Base-by-base conservation (phyloP, 176 grass and related monocot genomes). In the Pontederia paniculata region DNA sequence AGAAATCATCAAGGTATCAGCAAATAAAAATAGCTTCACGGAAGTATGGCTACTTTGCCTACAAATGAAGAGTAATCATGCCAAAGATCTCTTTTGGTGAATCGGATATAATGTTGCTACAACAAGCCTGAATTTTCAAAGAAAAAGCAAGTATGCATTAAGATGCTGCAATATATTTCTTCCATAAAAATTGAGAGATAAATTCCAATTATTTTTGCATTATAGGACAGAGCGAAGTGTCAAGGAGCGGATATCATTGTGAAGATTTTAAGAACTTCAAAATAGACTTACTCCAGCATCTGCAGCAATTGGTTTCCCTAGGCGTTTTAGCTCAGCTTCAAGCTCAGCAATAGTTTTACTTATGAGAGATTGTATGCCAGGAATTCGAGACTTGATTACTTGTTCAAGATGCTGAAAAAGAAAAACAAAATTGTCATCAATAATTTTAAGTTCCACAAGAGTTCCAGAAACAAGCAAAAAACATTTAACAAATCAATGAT, bases 321-420 rank as follows among this genome's bases (percentile, higher is more conserved):
- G 48, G 42, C 64, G 64, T 20, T 43, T 52, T 52, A 67, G 37
- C 43, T 67, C 64, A 67, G 47, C 50, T 44, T 67, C 64, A 43
- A 67, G 48, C 21, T 67, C 64, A 54, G 25, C n/a, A 53, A 67
- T 54, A 18, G 22, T 67, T 31, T 54, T 67, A 54, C 16, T 67
- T 67, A 67, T 67, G 50, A 67, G 64, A 42, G 64, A 67, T 31
- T 67, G 64, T 10, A 67, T 67, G 64, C 64, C 64, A 43, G 64
- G 64, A 4, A 67, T 67, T 13, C 64, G 48, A 21, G 64, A 67
- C 42, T 67, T 67, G 23, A 67, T 67, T 13, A 67, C 64, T 67
- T 67, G 64, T 54, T 67, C 64, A 48, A 67, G 43, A 43, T 67
- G 64, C 64, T 67, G 64, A 23, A 53, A n/a, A 44, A 64, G 22